Base-by-base conservation (phyloP, 2,329 filamentous ascomycete species). In the Ophiostoma himal-ulmi region DNA sequence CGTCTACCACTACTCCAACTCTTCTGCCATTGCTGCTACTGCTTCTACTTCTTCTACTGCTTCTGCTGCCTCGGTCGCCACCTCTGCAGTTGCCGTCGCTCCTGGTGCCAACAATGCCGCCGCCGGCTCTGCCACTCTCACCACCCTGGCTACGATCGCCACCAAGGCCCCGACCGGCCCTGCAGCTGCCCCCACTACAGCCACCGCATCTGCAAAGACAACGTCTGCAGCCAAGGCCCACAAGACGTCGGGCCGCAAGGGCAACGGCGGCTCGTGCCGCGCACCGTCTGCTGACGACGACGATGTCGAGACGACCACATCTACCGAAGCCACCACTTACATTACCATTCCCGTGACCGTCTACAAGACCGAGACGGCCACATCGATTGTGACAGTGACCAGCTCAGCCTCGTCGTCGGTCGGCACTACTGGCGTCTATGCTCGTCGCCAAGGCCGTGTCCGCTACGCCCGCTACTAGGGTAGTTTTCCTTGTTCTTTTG, bases 191-290 rank as follows among this genome's bases (percentile, higher is more conserved):
- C 7, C 52, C 30, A 64, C 30, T 36, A 8, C 30, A 2, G 30
- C 57, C 34, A 37, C 60, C 5, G 22, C 60, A 8, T 11, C 14
- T 6, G 5, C 62, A 3, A 10, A 36, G 34, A 65, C 60, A 30
- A 65, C 30, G 34, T 37, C 62, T 8, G 20, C 34, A 13, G 36
- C 7, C 34, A 39, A 65, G 62, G 2, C 17, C 5, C 20, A 62
- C 57, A 62, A 62, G 57, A 34, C 57, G 1, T 62, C 57, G 1
- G 57, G 57, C 11, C 57, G 57, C 36, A 65, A 65, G 60, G 60
- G 60, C 34, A 34, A 65, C 60, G 62, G 36, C 36, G 36, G 62
- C 10, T 20, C 62, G n/a, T 65, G 62, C 62, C 62, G 62, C 14
- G n/a, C n/a, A 10, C 62, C 62, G 1, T n/a, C 36, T 5, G 7